Base-by-base conservation (phyloP, 2,329 filamentous ascomycete genomes). In the Juglanconis sp. region DNA sequence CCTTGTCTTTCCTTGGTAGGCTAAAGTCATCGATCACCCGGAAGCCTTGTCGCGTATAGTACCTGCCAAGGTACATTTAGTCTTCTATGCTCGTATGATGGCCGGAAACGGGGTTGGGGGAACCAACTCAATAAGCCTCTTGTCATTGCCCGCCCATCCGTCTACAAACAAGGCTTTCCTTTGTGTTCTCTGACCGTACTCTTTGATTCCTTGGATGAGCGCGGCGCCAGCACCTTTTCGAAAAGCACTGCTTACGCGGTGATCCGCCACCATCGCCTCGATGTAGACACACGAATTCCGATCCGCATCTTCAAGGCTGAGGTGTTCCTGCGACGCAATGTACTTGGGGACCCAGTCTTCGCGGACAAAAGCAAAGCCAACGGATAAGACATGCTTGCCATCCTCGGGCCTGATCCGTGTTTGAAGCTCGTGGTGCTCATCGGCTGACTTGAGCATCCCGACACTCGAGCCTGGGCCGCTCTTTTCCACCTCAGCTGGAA, bases 311-410 rank as follows among this genome's bases (percentile, higher is more conserved):
- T 53, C 52, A 10, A 42, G 2, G 11, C 15, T 4, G 4, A 53
- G 36, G 38, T 53, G 52, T 42, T 53, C 52, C 11, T 46, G 52
- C 38, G 52, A 42, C 15, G 38, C 8, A n/a, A 53, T n/a, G 7
- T 53, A 53, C 52, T 13, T 1, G 17, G 52, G 52, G 2, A 53
- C 30, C 8, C 38, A 32, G 52, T 53, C 30, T 17, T 53, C 36
- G 38, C 52, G 52, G 15, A 53, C 52, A 53, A 53, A 53, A 4
- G 52, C 52, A 53, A 53, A 53, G 6, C 52, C 36, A 30, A 53
- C 52, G 9, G 52, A 8, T 31, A 53, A n/a, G 15, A 42, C 34
- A 31, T 13, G 15, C 36, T 31, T 53, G 50, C 50, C 50, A 38
- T 53, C 50, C 35, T 53, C 35, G 35, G 50, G 50, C 35, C 48